Percentiles rank a stretch among this genome's conserved stretches.
These are phyloP conservation scores for Ajuga chamaepitys DNA, from an alignment of 257 asterid species.

Conservation along the genomic window DNA sequence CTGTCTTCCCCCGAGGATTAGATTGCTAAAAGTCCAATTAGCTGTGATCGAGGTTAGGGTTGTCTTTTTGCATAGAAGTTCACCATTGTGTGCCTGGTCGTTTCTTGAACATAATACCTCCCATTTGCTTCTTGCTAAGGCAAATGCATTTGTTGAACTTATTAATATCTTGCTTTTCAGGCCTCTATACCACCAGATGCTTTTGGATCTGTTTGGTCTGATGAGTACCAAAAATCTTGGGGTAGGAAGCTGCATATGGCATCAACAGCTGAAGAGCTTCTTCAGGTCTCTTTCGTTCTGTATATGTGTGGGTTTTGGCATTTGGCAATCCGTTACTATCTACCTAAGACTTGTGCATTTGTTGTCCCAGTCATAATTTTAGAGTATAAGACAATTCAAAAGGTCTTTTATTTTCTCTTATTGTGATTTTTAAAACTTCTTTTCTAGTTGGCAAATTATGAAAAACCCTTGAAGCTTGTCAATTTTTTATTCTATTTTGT, in stretches of 20 bases:
- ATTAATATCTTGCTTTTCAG: conserved; percentile 32
- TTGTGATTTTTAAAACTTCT: neutral
- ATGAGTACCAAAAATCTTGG: conserved; percentile 54
- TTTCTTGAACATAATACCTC: neutral
- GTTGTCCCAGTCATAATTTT: neutral
- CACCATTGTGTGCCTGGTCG: neutral
- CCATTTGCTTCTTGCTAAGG: neutral
- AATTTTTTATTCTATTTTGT: neutral
- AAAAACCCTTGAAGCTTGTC: no score
- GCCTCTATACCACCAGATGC: conserved; percentile 72
- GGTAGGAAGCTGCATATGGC: conserved; percentile 44
- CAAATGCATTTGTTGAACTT: neutral
- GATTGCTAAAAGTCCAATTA: conserved; percentile 59
- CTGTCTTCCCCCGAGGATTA: conserved; percentile 44
- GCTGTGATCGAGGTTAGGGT: conserved; percentile 64
- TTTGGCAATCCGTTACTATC: neutral
- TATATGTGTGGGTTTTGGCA: neutral
- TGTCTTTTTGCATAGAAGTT: neutral
- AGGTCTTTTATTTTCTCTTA: neutral
- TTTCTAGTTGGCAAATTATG: no score
- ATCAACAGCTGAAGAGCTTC: conserved; percentile 60
- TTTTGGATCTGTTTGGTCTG: conserved; percentile 58
- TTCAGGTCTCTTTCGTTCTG: conserved; percentile 44
- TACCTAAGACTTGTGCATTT: neutral
- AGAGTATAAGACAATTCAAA: neutral